Evolutionary conservation across 768 basidiomycete genomes (phyloP).

Genomic region (Collybia nuda): DNA sequence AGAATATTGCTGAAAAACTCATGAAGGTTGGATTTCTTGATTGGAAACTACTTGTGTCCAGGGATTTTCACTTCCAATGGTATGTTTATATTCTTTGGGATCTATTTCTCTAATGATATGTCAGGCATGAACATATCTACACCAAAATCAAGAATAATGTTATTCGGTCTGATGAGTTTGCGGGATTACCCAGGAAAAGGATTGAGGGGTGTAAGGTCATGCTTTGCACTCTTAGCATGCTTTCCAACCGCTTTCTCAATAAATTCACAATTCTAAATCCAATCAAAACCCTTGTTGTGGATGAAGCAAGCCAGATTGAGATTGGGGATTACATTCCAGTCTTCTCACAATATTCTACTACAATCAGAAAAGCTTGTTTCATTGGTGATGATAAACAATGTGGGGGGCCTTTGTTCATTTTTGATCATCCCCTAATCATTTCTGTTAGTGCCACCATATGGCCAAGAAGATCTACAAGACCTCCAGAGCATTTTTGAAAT

Average conservation of each 20-base stretch:
- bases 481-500: conserved; percentile 80
- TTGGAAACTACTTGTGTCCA: conserved; percentile 73
- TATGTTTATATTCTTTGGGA: conserved; percentile 24
- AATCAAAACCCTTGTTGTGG: conserved; percentile 51
- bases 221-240: conserved; percentile 78
- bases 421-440: conserved; percentile 12
- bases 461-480: conserved; percentile 62
- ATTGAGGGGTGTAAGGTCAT: conserved; percentile 53
- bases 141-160: conserved; percentile 42
- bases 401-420: conserved; percentile 26
- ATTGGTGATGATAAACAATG: conserved; percentile 72
- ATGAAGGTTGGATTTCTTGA: conserved; percentile 46
- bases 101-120: conserved; percentile 4
- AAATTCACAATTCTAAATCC: conserved; percentile 38
- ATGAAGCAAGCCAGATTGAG: conserved; percentile 72
- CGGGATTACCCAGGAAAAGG: conserved; percentile 11
- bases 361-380: conserved; percentile 54
- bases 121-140: conserved; percentile 85
- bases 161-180: conserved; percentile 48
- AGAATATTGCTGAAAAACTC: conserved; percentile 86
- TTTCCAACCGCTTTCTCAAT: conserved; percentile 40
- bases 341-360: conserved; percentile 31
- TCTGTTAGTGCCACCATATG: conserved; percentile 73
- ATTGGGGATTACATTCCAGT: conserved; percentile 49
- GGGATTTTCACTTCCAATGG: conserved; percentile 66